Percentiles rank a stretch among this genome's conserved stretches.
phyloP scores from a whole-genome alignment of 1,284 basidiomycete genomes.

The Fomitopsis pinicola region DNA sequence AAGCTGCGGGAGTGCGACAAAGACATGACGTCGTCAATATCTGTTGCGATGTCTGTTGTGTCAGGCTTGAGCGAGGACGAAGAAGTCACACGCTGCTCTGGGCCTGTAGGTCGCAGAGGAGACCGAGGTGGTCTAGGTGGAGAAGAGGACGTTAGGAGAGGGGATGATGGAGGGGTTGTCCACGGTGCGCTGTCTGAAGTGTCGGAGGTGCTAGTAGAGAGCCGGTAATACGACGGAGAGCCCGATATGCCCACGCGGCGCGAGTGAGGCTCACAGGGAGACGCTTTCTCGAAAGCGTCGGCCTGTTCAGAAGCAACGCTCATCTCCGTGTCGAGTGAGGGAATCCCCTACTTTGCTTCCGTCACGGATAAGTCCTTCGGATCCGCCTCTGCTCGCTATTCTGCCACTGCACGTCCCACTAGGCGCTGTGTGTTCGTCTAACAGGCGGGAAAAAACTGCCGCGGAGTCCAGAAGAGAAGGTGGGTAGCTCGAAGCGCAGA shows the following conservation, averaged over 20 bases:
- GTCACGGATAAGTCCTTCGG: slow-evolving; percentile 3
- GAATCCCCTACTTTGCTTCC: neutral
- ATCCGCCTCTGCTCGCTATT: slow-evolving; percentile 1
- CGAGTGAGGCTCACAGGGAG: slow-evolving; percentile 29
- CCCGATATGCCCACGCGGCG: slow-evolving; percentile 28
- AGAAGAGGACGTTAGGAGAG: slow-evolving; percentile 17
- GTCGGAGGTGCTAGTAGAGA: slow-evolving; percentile 16
- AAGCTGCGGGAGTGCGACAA: slow-evolving; percentile 27
- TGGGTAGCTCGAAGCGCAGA: slow-evolving; percentile 1
- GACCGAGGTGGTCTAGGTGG: slow-evolving; percentile 31
- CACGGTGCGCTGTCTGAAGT: slow-evolving; percentile 15
- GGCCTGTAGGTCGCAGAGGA: slow-evolving; percentile 22
- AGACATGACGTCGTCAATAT: slow-evolving; percentile 16
- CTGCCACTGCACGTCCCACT: neutral
- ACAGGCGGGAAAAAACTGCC: neutral
- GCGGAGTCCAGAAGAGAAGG: neutral
- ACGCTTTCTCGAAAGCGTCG: slow-evolving; percentile 12
- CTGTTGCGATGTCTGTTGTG: slow-evolving; percentile 8
- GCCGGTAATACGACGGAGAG: slow-evolving; percentile 21
- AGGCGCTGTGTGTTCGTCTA: neutral
- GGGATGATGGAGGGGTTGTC: slow-evolving; percentile 20
- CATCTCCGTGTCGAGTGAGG: slow-evolving; percentile 18
- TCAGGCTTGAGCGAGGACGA: slow-evolving; percentile 8
- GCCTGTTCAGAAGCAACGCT: slow-evolving; percentile 15
- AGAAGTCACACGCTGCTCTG: slow-evolving; percentile 2